phyloP scores from a whole-genome alignment of 208 protist species.

The Tritrichomonas musculus region DNA sequence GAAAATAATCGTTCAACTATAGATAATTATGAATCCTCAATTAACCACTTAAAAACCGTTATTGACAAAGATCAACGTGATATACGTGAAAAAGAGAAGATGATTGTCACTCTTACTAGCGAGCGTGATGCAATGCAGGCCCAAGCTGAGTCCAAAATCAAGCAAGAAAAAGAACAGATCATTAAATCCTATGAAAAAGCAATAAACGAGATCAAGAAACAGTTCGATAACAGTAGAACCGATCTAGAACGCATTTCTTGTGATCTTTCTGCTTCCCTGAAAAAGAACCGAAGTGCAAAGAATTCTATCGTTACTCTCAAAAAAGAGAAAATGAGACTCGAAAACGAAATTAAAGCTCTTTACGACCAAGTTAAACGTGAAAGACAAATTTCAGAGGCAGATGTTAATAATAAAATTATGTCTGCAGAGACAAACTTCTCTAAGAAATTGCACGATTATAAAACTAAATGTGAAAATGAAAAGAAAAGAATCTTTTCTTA shows the following conservation, averaged over 20 bases:
- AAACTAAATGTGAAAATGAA: background rate
- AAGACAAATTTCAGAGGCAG: background rate
- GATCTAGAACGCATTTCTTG: background rate
- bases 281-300: background rate
- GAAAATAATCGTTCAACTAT: no score
- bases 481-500: background rate
- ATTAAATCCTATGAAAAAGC: no score
- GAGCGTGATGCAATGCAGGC: background rate
- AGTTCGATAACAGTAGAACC: background rate
- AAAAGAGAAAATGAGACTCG: background rate
- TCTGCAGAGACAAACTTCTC: background rate
- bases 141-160: background rate
- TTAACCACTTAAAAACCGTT: no score
- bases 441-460: background rate
- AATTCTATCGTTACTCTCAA: background rate
- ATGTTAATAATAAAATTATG: background rate
- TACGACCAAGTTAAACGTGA: background rate
- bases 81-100: no score
- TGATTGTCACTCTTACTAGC: no score
- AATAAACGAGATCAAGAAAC: background rate
- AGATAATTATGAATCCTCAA: no score
- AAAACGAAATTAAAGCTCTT: background rate
- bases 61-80: no score
- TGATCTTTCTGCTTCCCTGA: background rate
- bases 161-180: background rate